These are phyloP conservation scores for Hymenoscyphus salicellus DNA, from an alignment of 2,329 filamentous ascomycete genomes.

Conservation along the genomic window DNA sequence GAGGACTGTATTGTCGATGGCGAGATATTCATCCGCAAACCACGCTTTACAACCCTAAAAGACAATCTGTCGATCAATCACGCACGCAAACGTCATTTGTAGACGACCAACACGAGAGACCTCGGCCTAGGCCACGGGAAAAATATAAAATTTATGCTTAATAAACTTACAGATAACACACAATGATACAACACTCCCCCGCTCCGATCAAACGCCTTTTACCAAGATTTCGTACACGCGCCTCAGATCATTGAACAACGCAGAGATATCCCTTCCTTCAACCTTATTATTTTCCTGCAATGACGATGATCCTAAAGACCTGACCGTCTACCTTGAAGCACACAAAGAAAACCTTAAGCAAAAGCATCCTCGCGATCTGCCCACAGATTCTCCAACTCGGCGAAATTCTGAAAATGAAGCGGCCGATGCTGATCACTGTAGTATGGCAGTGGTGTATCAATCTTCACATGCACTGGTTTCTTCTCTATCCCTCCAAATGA, in stretches of 20 bases:
- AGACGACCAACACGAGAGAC: background rate
- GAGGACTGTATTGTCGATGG: background rate
- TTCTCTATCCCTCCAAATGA: slow-evolving; percentile 86
- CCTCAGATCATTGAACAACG: slow-evolving; percentile 11
- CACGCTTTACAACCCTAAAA: background rate
- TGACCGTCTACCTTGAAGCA: slow-evolving; percentile 2
- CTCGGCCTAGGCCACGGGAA: background rate
- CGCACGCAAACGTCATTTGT: background rate
- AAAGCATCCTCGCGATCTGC: slow-evolving; percentile 92
- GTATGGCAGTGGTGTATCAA: slow-evolving; percentile 86
- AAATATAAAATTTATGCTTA: slow-evolving; percentile 1
- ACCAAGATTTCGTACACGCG: slow-evolving; percentile 23
- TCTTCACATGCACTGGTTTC: slow-evolving; percentile 84
- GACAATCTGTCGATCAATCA: slow-evolving; percentile 1
- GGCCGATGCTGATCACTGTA: slow-evolving; percentile 92
- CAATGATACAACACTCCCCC: slow-evolving; percentile 16
- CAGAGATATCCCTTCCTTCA: slow-evolving; percentile 15
- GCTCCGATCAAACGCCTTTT: slow-evolving; percentile 29
- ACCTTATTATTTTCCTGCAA: slow-evolving; percentile 16
- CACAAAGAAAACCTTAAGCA: slow-evolving; percentile 54
- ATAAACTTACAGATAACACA: background rate
- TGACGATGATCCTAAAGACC: slow-evolving; percentile 7
- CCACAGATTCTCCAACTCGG: slow-evolving; percentile 94
- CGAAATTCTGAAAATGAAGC: slow-evolving; percentile 95
- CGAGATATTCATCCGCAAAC: background rate